Base-by-base conservation (phyloP, 495 filamentous ascomycete genomes). In the Wilcoxina mikolae region DNA sequence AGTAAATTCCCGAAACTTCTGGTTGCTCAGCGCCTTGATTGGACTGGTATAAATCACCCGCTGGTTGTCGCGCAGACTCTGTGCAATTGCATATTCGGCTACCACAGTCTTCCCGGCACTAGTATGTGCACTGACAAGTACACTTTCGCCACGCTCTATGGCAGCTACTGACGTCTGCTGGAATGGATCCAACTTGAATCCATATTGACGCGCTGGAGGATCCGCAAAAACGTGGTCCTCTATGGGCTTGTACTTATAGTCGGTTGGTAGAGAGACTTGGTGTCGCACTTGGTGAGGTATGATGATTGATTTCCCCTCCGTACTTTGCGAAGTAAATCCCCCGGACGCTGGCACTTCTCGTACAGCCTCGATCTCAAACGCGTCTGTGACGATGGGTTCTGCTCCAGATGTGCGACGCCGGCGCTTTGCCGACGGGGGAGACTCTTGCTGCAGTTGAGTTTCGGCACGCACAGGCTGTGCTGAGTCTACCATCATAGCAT, bases 41-140 rank as follows among this genome's bases (percentile, higher is more conserved):
- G 91, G 91, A 75, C 90, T 95, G 1, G 91, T 98, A 72, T 98
- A 98, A 67, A 98, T 96, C 56, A 98, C 91, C 65, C 91, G 79
- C 71, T 98, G 91, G 71, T 95, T 95, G 68, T 83, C 80, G 72
- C 93, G 89, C 70, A 98, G 77, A 69, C 93, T 89, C 65, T 98
- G 91, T 38, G 91, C 91, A 65, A 98, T 96, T 12, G 91, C 93
- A 66, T 98, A 98, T 66, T 98, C 91, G 55, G 91, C 91, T 18
- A 95, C 87, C 17, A 96, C 91, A 2, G 91, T 98, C 69, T 98
- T 98, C 68, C 91, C 91, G 35, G 91, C 91, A 77, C 83, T 89
- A 20, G 91, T 98, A 70, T 98, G 91, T 20, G 91, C 91, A 12
- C 93, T 96, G 12, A 98, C 91, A 35, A 98, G 72, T 12, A 98